phyloP scores from a whole-genome alignment of 2,329 filamentous ascomycete genomes.

The Aureobasidium leucospermi region DNA sequence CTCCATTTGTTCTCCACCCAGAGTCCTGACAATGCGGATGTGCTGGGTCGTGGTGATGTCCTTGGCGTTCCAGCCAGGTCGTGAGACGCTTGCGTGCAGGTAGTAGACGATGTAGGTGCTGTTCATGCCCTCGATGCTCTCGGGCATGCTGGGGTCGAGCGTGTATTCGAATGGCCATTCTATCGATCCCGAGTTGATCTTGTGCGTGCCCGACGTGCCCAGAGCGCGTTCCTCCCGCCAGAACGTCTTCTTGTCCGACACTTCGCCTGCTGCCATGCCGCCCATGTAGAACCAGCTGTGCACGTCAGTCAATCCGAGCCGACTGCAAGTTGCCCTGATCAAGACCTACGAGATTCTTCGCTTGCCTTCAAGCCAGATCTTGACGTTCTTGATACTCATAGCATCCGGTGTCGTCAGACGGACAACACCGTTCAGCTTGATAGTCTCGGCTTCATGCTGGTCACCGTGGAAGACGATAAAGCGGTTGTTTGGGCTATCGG shows the following conservation, averaged over 20 bases:
- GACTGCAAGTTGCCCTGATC: background rate
- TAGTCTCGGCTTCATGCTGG: slow-evolving; percentile 37
- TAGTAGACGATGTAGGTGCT: slow-evolving; percentile 86
- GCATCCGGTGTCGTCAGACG: slow-evolving; percentile 40
- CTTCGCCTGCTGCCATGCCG: slow-evolving; percentile 31
- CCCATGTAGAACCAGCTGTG: slow-evolving; percentile 30
- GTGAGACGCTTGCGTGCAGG: slow-evolving; percentile 79
- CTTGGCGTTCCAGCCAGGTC: slow-evolving; percentile 75
- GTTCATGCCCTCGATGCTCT: slow-evolving; percentile 83
- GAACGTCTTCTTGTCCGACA: slow-evolving; percentile 41
- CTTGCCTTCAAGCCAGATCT: slow-evolving; percentile 40
- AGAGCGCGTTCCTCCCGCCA: slow-evolving; percentile 38
- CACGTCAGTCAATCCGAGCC: background rate
- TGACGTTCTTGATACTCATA: slow-evolving; percentile 41
- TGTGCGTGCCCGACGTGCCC: slow-evolving; percentile 41
- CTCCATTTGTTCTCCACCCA: slow-evolving; percentile 63
- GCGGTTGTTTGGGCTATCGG: slow-evolving; percentile 35
- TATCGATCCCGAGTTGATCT: slow-evolving; percentile 42
- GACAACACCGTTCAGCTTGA: slow-evolving; percentile 40
- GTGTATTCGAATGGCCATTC: slow-evolving; percentile 46
- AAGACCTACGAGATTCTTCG: slow-evolving; percentile 39
- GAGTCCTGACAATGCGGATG: slow-evolving; percentile 41
- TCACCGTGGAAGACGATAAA: slow-evolving; percentile 45
- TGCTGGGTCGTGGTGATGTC: slow-evolving; percentile 72
- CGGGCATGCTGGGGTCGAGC: slow-evolving; percentile 48